phyloP scores from a whole-genome alignment of 192 early-diverging fungal genomes.

The Lobosporangium transversale region DNA sequence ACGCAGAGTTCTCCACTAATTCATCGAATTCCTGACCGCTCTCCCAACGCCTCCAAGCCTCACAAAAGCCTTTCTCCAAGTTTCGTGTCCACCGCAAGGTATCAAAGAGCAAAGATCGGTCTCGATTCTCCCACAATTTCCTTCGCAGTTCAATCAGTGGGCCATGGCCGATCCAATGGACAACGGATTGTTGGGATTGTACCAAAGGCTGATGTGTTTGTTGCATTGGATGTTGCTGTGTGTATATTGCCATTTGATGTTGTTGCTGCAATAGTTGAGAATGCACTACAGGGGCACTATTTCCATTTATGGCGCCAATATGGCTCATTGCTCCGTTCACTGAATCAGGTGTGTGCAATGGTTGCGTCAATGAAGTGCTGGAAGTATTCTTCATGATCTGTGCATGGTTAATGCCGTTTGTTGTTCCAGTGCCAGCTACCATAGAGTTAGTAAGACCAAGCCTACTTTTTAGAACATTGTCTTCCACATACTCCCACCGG shows the following conservation, averaged over 20 bases:
- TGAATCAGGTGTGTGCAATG: background rate
- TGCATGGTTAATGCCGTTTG: slow-evolving; percentile 2
- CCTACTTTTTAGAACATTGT: slow-evolving; percentile 24
- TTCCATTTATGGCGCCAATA: background rate
- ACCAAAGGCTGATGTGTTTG: slow-evolving; percentile 8
- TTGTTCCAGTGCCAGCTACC: background rate
- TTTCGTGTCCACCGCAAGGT: slow-evolving; percentile 87
- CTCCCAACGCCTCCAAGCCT: slow-evolving; percentile 83
- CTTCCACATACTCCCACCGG: slow-evolving; percentile 57
- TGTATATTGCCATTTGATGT: background rate
- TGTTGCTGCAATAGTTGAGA: slow-evolving; percentile 17
- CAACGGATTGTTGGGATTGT: slow-evolving; percentile 18
- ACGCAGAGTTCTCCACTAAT: slow-evolving; percentile 16
- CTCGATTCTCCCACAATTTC: slow-evolving; percentile 80
- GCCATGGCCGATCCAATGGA: slow-evolving; percentile 59
- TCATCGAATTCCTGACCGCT: slow-evolving; percentile 66
- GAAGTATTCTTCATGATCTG: slow-evolving; percentile 5
- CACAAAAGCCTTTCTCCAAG: slow-evolving; percentile 75
- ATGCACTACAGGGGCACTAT: background rate
- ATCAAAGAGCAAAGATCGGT: slow-evolving; percentile 86
- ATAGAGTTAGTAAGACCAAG: slow-evolving; percentile 19
- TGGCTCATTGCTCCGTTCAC: background rate
- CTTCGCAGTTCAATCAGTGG: slow-evolving; percentile 71
- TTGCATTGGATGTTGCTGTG: slow-evolving; percentile 1
- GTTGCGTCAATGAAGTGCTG: background rate